Percentiles rank a stretch among this genome's conserved stretches.
These are phyloP conservation scores for Phlebiopsis gigantea DNA, from an alignment of 768 basidiomycete species.

Conservation along the genomic window DNA sequence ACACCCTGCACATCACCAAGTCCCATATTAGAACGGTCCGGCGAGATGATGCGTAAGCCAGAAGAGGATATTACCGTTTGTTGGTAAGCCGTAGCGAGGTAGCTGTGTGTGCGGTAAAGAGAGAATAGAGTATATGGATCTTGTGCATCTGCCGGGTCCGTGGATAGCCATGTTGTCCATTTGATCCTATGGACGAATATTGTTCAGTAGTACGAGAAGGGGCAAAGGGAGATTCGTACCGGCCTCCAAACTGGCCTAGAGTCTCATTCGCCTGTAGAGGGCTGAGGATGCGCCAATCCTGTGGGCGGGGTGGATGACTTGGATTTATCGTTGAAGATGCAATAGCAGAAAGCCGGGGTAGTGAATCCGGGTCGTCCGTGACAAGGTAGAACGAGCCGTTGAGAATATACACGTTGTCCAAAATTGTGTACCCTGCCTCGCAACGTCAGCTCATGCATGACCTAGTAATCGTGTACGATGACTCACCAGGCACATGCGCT, in stretches of 20 bases:
- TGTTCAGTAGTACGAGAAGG: background rate
- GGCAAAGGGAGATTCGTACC: constrained; percentile 16
- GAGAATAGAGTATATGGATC: constrained; percentile 73
- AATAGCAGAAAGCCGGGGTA: constrained; percentile 54
- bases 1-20: constrained; percentile 5
- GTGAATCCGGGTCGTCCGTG: constrained; percentile 53
- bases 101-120: constrained; percentile 70
- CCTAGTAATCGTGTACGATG: too few species aligned
- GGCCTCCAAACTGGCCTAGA: constrained; percentile 26
- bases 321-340: constrained; percentile 32
- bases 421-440: constrained; percentile 72
- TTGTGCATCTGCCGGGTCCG: constrained; percentile 33
- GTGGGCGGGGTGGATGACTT: constrained; percentile 38
- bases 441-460: too few species aligned
- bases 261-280: constrained; percentile 18
- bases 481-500: constrained; percentile 61
- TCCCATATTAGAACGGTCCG: constrained; percentile 3
- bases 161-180: constrained; percentile 40
- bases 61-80: constrained; percentile 19
- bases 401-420: constrained; percentile 76
- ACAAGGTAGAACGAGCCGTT: constrained; percentile 74
- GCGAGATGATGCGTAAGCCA: constrained; percentile 17
- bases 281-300: constrained; percentile 46
- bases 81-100: constrained; percentile 14
- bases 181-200: constrained; percentile 15